A percentile compares a stretch with the other conserved stretches of the same genome.
These are phyloP conservation scores for Deinandra increscens DNA, from an alignment of 129 eudicot genomes.

Conservation along the genomic window DNA sequence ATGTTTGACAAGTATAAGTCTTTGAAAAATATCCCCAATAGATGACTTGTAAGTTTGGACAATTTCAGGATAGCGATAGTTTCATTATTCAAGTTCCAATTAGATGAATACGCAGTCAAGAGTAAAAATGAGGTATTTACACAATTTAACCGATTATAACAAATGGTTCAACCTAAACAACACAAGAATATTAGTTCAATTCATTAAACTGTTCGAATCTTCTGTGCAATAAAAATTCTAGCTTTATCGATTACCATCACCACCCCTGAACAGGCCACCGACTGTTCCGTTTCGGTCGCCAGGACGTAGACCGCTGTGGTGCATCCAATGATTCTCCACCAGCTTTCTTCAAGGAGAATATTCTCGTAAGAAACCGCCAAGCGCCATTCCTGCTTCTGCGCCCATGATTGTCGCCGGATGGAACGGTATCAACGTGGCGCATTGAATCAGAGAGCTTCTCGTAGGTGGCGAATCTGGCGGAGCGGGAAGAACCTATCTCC, in stretches of 20 bases:
- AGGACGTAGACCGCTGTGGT: constrained; percentile 29
- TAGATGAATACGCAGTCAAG: no score
- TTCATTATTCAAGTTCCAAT: no score
- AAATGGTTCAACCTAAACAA: no score
- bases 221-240: no score
- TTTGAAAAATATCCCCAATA: no score
- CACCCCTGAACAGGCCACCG: constrained; percentile 75
- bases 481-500: constrained; percentile 26
- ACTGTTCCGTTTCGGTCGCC: constrained; percentile 47
- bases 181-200: no score
- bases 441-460: constrained; percentile 21
- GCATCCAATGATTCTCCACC: background rate
- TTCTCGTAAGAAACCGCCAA: constrained; percentile 23
- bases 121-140: no score
- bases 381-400: constrained; percentile 9
- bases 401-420: background rate
- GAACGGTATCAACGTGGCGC: background rate
- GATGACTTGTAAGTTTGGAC: no score
- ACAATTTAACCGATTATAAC: no score
- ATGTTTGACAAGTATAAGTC: no score
- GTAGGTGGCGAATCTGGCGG: constrained; percentile 21
- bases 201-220: no score
- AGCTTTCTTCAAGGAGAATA: constrained; percentile 32
- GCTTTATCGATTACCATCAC: constrained; percentile 20
- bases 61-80: no score